Evolutionary conservation across 73 alveolate species (phyloP).

Genomic region (Tetrahymena thermophila): DNA sequence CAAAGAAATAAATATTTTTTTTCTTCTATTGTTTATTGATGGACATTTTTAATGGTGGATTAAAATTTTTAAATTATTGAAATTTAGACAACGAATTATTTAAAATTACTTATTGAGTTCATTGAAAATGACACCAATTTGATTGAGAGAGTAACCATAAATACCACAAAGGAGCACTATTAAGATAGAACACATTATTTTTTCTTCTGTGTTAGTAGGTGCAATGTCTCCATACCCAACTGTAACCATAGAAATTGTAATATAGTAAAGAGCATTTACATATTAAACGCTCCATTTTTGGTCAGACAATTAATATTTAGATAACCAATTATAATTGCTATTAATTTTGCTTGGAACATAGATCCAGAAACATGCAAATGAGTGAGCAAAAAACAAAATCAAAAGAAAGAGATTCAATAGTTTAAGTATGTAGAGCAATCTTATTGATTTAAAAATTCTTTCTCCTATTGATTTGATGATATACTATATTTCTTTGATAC

Average conservation of each 20-base stretch:
- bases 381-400: background rate
- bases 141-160: background rate
- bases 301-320: background rate
- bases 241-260: background rate
- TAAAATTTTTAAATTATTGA: too few relatives aligned
- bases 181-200: background rate
- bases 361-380: background rate
- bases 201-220: background rate
- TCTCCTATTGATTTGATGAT: background rate
- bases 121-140: background rate
- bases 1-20: too few relatives aligned
- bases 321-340: background rate
- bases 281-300: background rate
- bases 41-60: too few relatives aligned
- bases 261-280: background rate
- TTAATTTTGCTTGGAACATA: background rate
- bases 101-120: background rate
- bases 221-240: background rate
- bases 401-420: background rate
- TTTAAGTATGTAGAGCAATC: background rate
- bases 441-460: background rate
- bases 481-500: background rate
- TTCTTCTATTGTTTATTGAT: too few relatives aligned
- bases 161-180: background rate
- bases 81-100: too few relatives aligned